These are phyloP conservation scores for Cyberlindnera japonica DNA, from an alignment of 805 yeast genomes.

Conservation along the genomic window DNA sequence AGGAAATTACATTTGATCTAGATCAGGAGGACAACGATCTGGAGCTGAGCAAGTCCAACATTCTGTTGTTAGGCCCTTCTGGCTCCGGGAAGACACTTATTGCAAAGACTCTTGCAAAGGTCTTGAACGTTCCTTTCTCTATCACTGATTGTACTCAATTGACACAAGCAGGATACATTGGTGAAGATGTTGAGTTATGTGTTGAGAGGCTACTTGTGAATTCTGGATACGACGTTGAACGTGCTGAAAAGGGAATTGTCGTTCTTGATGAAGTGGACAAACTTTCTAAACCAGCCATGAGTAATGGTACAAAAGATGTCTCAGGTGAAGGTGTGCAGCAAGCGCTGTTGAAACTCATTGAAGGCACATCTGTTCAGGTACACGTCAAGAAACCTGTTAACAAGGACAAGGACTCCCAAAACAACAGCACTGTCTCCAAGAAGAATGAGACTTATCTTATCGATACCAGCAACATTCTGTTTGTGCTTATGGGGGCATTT, in stretches of 20 bases:
- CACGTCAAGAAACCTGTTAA: slow-evolving; percentile 42
- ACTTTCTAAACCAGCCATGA: slow-evolving; percentile 45
- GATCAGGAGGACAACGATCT: slow-evolving; percentile 35
- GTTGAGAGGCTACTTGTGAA: slow-evolving; percentile 47
- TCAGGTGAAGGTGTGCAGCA: slow-evolving; percentile 68
- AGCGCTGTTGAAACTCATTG: slow-evolving; percentile 51
- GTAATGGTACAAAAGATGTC: slow-evolving; percentile 51
- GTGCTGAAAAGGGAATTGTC: slow-evolving; percentile 53
- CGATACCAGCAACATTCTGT: slow-evolving; percentile 53
- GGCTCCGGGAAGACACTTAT: slow-evolving; percentile 60
- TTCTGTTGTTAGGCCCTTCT: slow-evolving; percentile 54
- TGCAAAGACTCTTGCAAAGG: slow-evolving; percentile 50
- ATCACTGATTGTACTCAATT: slow-evolving; percentile 60
- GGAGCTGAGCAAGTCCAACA: slow-evolving; percentile 54
- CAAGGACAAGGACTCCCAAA: slow-evolving; percentile 26
- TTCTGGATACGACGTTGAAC: slow-evolving; percentile 48
- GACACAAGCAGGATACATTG: slow-evolving; percentile 64
- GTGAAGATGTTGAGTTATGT: slow-evolving; percentile 60
- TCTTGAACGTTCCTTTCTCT: slow-evolving; percentile 52
- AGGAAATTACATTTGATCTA: slow-evolving; percentile 28
- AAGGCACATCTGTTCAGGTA: slow-evolving; percentile 51
- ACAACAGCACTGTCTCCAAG: slow-evolving; percentile 31
- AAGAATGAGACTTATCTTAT: slow-evolving; percentile 43
- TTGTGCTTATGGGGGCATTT: slow-evolving; percentile 60
- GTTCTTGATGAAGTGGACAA: slow-evolving; percentile 61